Base-by-base conservation (phyloP, 2,329 filamentous ascomycete genomes). In the Fusarium xyrophilum region DNA sequence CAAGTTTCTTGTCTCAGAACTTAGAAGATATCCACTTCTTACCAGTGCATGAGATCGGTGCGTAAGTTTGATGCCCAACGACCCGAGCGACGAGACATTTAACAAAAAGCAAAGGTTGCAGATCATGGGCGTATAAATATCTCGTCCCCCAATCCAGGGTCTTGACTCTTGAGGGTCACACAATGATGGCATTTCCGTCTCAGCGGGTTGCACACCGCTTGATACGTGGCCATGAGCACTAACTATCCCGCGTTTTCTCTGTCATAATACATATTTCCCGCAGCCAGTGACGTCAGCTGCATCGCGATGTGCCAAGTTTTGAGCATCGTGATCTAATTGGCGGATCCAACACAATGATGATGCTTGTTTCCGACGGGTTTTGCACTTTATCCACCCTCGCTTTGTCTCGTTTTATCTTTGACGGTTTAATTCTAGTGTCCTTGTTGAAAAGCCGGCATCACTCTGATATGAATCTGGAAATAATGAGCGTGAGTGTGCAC, bases 41-140 rank as follows among this genome's bases (percentile, higher is more conserved):
- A 46, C 4, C 8, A n/a, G 17, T 33, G 23, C 32, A 35, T 32
- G 5, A 27, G 28, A 39, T 30, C 35, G 32, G 38, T 47, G 44
- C 28, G 44, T 47, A 7, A 5, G 15, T 59, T 65, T 65, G 61
- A 32, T 65, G 62, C 62, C 62, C 62, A 60, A 65, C 61, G 54
- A 39, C 32, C 36, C 38, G 28, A n/a, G n/a, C n/a, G n/a, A n/a
- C n/a, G n/a, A 53, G 44, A 35, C 44, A 25, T 36, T 33, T 1
- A 50, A 11, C 21, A 11, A 53, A 38, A 53, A 25, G 8, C 3
- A n/a, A n/a, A 32, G 7, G 36, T 48, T 1, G 62, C 54, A 65
- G 62, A 60, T 65, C 62, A 60, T 60, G 5, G 36, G 19, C 14
- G 39, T 54, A 33, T 63, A 52, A 54, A 60, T 50, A 54, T 60